phyloP scores from a whole-genome alignment of 495 filamentous ascomycete genomes.

The Stereocaulon alpinum region DNA sequence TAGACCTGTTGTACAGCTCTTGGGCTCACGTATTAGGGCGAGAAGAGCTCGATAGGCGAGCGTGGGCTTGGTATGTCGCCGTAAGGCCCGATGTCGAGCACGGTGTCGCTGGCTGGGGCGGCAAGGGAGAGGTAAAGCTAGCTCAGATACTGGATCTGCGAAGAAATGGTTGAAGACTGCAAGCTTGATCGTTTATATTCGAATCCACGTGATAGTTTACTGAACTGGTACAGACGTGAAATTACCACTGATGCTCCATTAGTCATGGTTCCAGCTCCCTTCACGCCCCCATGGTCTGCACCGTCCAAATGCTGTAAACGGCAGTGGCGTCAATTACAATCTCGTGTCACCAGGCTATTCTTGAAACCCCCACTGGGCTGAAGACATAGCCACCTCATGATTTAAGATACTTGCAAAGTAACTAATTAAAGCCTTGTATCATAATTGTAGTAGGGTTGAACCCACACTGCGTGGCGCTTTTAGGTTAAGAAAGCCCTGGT shows the following conservation, averaged over 20 bases:
- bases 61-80: conserved; percentile 71
- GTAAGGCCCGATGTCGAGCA: conserved; percentile 63
- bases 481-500: background rate
- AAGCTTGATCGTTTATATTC: no score
- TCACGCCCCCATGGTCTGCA: background rate
- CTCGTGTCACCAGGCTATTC: background rate
- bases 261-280: background rate
- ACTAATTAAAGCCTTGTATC: background rate
- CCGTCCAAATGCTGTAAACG: background rate
- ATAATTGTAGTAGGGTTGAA: background rate
- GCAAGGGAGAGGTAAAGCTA: conserved; percentile 59
- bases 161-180: conserved; percentile 28
- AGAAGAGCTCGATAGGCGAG: conserved; percentile 58
- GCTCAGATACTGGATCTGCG: conserved; percentile 54
- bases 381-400: background rate
- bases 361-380: background rate
- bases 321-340: background rate
- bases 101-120: conserved; percentile 70
- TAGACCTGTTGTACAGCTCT: conserved; percentile 59
- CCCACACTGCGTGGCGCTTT: background rate
- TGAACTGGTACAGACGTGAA: background rate
- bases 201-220: background rate
- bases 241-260: no score
- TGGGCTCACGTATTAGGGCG: conserved; percentile 50
- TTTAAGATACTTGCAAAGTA: background rate